Percentiles rank a stretch among this genome's conserved stretches.
Evolutionary conservation across 148 eudicot genomes (phyloP).

Genomic region (Fallopia convolvulus): DNA sequence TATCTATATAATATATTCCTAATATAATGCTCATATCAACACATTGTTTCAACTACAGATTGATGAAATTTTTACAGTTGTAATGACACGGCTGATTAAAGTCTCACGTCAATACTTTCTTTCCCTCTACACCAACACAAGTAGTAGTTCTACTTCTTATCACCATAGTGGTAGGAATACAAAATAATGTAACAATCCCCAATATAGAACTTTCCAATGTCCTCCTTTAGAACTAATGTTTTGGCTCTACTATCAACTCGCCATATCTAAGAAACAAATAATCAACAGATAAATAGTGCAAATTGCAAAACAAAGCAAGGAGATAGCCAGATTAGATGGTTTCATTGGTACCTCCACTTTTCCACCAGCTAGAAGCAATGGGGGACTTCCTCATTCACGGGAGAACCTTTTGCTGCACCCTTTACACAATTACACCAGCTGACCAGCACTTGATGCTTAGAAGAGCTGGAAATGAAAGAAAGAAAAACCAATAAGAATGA

Average conservation of each 20-base stretch:
- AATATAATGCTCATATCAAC: neutral
- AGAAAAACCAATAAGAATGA: neutral
- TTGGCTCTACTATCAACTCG: conserved; percentile 80
- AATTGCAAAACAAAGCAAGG: neutral
- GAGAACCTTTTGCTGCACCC: conserved; percentile 67
- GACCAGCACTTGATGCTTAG: conserved; percentile 98
- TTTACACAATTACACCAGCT: too few relatives aligned
- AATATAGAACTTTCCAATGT: conserved; percentile 90
- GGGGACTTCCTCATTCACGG: conserved; percentile 92
- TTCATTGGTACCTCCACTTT: conserved; percentile 59
- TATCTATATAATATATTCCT: neutral
- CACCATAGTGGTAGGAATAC: conserved; percentile 84
- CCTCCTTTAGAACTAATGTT: conserved; percentile 69
- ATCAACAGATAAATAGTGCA: neutral
- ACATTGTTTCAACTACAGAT: neutral
- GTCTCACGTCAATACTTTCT: conserved; percentile 82
- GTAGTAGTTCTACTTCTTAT: conserved; percentile 94
- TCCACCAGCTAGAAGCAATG: conserved; percentile 89
- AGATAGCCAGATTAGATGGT: neutral
- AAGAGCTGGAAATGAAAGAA: conserved; percentile 47
- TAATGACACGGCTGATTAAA: neutral
- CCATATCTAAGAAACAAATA: conserved; percentile 67
- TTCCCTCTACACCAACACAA: conserved; percentile 98
- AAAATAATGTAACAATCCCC: conserved; percentile 96
- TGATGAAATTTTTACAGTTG: neutral